These are phyloP conservation scores for Polygonum maritimum DNA, from an alignment of 148 eudicot genomes.

Conservation along the genomic window DNA sequence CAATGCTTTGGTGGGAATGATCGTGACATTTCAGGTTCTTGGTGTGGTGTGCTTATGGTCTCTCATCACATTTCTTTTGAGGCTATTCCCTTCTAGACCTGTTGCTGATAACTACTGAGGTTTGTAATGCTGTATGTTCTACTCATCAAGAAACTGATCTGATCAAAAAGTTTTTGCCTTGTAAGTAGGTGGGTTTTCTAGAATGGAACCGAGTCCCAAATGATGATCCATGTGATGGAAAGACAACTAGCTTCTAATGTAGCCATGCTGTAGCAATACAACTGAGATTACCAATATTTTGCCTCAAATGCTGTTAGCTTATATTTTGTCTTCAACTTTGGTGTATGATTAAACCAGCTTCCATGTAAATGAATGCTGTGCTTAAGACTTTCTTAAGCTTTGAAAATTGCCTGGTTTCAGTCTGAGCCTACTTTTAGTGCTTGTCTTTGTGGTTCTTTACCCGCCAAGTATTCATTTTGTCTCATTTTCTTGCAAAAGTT, in stretches of 20 bases:
- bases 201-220: not conserved
- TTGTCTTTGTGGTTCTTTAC: not conserved
- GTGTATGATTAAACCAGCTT: not conserved
- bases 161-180: not conserved
- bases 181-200: not conserved
- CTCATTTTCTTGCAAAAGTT: not conserved
- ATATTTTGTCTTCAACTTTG: not conserved
- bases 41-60: slow-evolving; percentile 84
- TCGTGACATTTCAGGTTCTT: slow-evolving; percentile 48
- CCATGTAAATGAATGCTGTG: not conserved
- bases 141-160: not conserved
- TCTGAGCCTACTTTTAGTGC: not conserved
- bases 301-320: not conserved
- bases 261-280: not conserved
- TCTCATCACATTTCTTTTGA: slow-evolving; percentile 60
- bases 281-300: not conserved
- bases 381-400: not conserved
- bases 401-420: not conserved
- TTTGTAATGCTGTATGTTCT: not conserved
- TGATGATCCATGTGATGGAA: not conserved
- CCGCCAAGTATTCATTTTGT: not conserved
- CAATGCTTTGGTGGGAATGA: slow-evolving; percentile 46
- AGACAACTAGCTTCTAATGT: not conserved
- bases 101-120: slow-evolving; percentile 20
- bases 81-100: slow-evolving; percentile 83